Conservation (phyloP, 331 rosid genomes). For the Quercus lobata region DNA sequence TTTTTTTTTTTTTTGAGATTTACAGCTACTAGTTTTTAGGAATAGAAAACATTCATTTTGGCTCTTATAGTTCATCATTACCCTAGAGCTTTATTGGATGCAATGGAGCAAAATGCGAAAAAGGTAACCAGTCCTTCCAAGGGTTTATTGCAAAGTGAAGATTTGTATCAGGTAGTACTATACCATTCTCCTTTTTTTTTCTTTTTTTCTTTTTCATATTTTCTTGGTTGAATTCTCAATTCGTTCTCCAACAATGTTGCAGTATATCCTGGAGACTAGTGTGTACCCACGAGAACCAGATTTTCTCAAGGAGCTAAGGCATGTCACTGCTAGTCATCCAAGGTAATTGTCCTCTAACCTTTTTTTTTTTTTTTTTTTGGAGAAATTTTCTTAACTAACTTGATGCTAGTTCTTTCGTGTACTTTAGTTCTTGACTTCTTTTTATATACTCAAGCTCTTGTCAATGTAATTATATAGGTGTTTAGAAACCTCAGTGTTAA, state of each 20-base stretch:
- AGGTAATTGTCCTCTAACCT: neutral
- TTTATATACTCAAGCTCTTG: neutral
- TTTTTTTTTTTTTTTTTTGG: too few species aligned
- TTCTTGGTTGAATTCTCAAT: too few species aligned
- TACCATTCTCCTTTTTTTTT: neutral
- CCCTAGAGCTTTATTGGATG: too few species aligned
- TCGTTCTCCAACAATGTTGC: neutral
- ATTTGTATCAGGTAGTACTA: neutral
- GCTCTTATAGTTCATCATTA: too few species aligned
- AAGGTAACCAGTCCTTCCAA: neutral
- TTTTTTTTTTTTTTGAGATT: too few species aligned
- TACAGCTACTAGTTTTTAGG: too few species aligned
- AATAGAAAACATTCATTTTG: too few species aligned
- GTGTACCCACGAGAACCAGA: conserved; percentile 57
- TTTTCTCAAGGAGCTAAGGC: conserved; percentile 47
- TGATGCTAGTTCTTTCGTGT: neutral
- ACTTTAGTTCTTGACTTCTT: neutral
- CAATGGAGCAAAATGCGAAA: too few species aligned
- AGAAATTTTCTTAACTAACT: neutral
- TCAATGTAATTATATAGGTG: too few species aligned
- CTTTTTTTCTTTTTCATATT: too few species aligned
- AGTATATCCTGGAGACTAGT: conserved; percentile 56
- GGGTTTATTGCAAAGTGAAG: too few species aligned
- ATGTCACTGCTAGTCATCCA: conserved; percentile 36
- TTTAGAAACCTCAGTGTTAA: too few species aligned